phyloP scores from a whole-genome alignment of 768 basidiomycete genomes.

The Xerocomus potaroensis region DNA sequence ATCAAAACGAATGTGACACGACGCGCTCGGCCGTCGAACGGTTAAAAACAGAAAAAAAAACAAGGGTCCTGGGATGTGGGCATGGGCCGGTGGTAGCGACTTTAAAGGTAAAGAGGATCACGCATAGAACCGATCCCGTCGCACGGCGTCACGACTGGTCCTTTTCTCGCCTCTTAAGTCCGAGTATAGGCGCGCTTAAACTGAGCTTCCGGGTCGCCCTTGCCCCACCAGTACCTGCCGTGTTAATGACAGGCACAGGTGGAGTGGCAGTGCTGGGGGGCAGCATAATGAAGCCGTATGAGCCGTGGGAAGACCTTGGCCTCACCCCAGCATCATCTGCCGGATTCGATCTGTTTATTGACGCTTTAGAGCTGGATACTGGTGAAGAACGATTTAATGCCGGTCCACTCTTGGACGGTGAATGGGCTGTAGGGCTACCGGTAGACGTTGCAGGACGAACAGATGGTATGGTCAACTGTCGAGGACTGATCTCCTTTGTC shows the following conservation, averaged over 20 bases:
- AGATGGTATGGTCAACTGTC: conserved; percentile 12
- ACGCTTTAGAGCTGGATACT: not conserved
- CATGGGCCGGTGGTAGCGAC: not conserved
- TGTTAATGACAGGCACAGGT: conserved; percentile 17
- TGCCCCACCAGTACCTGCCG: conserved; percentile 28
- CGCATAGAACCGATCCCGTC: not conserved
- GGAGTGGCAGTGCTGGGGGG: conserved; percentile 15
- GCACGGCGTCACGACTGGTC: conserved; percentile 32
- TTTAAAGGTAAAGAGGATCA: not conserved
- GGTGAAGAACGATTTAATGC: not conserved
- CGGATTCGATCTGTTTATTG: conserved; percentile 3
- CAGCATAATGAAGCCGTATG: conserved; percentile 15
- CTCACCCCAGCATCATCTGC: not conserved
- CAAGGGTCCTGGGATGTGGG: not conserved
- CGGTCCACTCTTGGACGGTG: not conserved
- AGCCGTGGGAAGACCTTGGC: conserved; percentile 28
- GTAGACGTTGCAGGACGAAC: conserved; percentile 40
- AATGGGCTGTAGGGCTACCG: conserved; percentile 17
- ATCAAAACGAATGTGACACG: conserved; percentile 12
- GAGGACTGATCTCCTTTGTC: not conserved
- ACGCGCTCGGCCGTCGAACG: not conserved
- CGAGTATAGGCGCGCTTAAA: conserved; percentile 53
- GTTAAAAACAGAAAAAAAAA: not conserved
- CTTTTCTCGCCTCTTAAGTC: conserved; percentile 53
- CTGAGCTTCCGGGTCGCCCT: conserved; percentile 62